These are phyloP conservation scores for Cicer yamashitae DNA, from an alignment of 306 rosid genomes.

Conservation along the genomic window DNA sequence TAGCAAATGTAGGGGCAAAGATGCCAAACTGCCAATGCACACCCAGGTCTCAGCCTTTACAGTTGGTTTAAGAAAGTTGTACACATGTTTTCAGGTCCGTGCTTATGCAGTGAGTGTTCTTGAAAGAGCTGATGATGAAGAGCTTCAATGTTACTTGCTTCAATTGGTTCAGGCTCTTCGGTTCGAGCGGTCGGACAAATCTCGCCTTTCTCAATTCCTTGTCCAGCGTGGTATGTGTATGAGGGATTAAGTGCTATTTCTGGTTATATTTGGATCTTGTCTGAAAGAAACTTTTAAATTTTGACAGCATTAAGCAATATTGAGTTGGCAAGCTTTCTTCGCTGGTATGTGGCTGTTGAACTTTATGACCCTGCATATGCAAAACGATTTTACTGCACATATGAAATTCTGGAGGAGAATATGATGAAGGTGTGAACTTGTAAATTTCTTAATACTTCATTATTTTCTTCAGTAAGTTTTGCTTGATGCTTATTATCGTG, in stretches of 20 bases:
- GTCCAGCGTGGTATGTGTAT: slow-evolving; percentile 80
- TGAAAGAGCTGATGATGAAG: slow-evolving; percentile 98
- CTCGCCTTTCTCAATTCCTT: slow-evolving; percentile 89
- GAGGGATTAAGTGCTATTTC: slow-evolving; percentile 43
- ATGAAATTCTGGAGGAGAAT: slow-evolving; percentile 91
- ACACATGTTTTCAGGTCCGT: slow-evolving; percentile 72
- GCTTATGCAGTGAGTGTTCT: slow-evolving; percentile 99
- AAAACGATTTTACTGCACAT: slow-evolving; percentile 88
- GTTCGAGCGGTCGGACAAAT: slow-evolving; percentile 95
- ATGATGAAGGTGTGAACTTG: slow-evolving; percentile 84
- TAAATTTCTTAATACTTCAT: slow-evolving; percentile 32
- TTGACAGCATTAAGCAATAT: slow-evolving; percentile 83
- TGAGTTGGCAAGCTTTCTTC: slow-evolving; percentile 98
- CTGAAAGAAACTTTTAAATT: slow-evolving; percentile 51
- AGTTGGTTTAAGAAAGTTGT: slow-evolving; percentile 30
- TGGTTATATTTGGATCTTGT: slow-evolving; percentile 44
- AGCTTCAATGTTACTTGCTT: slow-evolving; percentile 95
- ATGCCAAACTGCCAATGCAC: slow-evolving; percentile 12
- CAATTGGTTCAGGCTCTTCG: slow-evolving; percentile 99
- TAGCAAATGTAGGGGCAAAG: slow-evolving; percentile 25
- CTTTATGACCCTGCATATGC: slow-evolving; percentile 95
- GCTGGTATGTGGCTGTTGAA: slow-evolving; percentile 98
- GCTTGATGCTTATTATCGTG: slow-evolving; percentile 21
- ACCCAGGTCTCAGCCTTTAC: background rate
- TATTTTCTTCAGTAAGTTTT: slow-evolving; percentile 27